Conservation (phyloP, 345 rosid species). For the Alliaria petiolata region DNA sequence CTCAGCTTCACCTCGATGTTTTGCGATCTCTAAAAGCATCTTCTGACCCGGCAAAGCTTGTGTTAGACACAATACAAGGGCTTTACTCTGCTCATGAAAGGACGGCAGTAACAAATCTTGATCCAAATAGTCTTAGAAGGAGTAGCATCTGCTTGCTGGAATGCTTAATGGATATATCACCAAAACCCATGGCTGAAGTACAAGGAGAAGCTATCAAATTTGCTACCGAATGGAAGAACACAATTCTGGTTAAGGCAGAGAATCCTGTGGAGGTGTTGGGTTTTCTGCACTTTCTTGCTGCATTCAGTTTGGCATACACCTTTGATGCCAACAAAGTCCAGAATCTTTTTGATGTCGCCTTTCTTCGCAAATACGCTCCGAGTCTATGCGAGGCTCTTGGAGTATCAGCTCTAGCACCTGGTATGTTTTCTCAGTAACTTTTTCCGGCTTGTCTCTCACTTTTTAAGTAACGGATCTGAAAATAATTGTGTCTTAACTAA, state of each 20-base stretch:
- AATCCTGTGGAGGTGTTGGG: slow-evolving; percentile 41
- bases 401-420: slow-evolving; percentile 27
- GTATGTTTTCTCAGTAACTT: slow-evolving; percentile 29
- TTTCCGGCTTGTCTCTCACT: not conserved
- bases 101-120: slow-evolving; percentile 25
- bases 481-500: not conserved
- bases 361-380: slow-evolving; percentile 32
- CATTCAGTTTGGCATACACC: slow-evolving; percentile 34
- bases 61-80: slow-evolving; percentile 50
- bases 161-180: slow-evolving; percentile 39
- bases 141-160: slow-evolving; percentile 50
- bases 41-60: slow-evolving; percentile 55
- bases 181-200: slow-evolving; percentile 29
- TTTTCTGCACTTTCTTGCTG: slow-evolving; percentile 43
- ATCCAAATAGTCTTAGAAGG: slow-evolving; percentile 33
- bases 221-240: slow-evolving; percentile 41
- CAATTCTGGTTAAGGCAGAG: slow-evolving; percentile 26
- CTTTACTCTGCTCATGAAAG: slow-evolving; percentile 37
- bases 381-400: slow-evolving; percentile 35
- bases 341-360: slow-evolving; percentile 28
- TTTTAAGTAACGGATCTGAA: not conserved
- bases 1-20: slow-evolving; percentile 33
- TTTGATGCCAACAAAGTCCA: slow-evolving; percentile 33
- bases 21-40: slow-evolving; percentile 23
- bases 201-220: slow-evolving; percentile 39